These are phyloP conservation scores for Talaromyces ruber DNA, from an alignment of 495 filamentous ascomycete genomes.

Conservation along the genomic window DNA sequence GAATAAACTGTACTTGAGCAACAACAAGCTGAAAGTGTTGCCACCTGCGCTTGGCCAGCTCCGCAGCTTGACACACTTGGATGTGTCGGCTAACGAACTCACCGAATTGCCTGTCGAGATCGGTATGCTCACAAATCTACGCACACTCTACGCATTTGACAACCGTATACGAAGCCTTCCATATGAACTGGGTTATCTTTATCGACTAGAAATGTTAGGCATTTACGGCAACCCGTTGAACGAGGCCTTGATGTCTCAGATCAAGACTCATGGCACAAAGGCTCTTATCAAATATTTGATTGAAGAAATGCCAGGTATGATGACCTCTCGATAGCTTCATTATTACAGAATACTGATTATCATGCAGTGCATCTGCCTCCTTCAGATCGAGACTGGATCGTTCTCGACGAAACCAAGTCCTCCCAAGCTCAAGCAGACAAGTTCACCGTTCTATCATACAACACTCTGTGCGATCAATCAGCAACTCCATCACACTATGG, in stretches of 20 bases:
- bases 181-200: constrained; percentile 77
- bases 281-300: constrained; percentile 72
- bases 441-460: constrained; percentile 81
- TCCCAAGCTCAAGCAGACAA: constrained; percentile 38
- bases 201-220: constrained; percentile 77
- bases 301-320: constrained; percentile 73
- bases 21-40: constrained; percentile 74
- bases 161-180: constrained; percentile 79
- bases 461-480: constrained; percentile 87
- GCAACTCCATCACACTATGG: constrained; percentile 78
- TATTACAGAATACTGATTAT: constrained; percentile 10
- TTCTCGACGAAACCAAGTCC: constrained; percentile 49
- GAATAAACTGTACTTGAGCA: constrained; percentile 80
- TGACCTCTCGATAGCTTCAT: not conserved
- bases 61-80: constrained; percentile 67
- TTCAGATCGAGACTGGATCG: constrained; percentile 59
- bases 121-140: constrained; percentile 88
- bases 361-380: constrained; percentile 52
- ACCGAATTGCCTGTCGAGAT: constrained; percentile 80
- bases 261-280: constrained; percentile 80
- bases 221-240: constrained; percentile 87
- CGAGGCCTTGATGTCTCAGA: constrained; percentile 58
- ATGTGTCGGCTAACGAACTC: constrained; percentile 82
- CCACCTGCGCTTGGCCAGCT: constrained; percentile 73
- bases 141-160: constrained; percentile 73